Evolutionary conservation across 192 early-diverging fungal genomes (phyloP).

Genomic region (Lobosporangium transversale): DNA sequence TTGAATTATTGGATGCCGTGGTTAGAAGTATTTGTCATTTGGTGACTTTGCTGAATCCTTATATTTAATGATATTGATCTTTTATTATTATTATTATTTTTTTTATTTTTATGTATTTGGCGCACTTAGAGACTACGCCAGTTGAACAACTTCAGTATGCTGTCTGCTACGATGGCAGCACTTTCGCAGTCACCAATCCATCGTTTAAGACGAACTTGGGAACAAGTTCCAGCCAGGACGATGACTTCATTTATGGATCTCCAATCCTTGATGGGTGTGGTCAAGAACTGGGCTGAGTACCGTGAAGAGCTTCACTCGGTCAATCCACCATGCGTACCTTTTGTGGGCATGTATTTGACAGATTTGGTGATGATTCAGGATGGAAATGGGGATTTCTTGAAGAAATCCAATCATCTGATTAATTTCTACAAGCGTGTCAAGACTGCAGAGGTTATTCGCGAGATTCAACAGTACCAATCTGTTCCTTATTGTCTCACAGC

Average conservation of each 20-base stretch:
- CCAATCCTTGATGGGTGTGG: constrained; percentile 83
- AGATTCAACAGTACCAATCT: constrained; percentile 93
- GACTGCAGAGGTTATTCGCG: constrained; percentile 91
- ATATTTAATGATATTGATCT: background rate
- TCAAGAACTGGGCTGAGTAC: constrained; percentile 88
- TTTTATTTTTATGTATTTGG: background rate
- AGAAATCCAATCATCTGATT: constrained; percentile 73
- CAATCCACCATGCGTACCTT: constrained; percentile 89
- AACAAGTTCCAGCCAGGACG: constrained; percentile 69
- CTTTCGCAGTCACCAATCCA: constrained; percentile 90
- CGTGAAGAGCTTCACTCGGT: constrained; percentile 83
- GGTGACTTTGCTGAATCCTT: background rate
- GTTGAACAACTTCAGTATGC: constrained; percentile 96
- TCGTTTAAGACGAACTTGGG: constrained; percentile 94
- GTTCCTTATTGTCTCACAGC: constrained; percentile 81
- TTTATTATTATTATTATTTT: background rate
- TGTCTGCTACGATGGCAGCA: constrained; percentile 91
- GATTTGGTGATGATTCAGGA: constrained; percentile 97
- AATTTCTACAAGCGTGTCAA: constrained; percentile 94
- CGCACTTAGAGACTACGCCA: constrained; percentile 44
- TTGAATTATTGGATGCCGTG: background rate
- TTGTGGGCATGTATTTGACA: constrained; percentile 80
- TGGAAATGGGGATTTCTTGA: constrained; percentile 84
- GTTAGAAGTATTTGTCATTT: background rate
- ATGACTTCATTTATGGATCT: constrained; percentile 73